These are phyloP conservation scores for Sporothrix phasma DNA, from an alignment of 2,329 filamentous ascomycete genomes.

Conservation along the genomic window DNA sequence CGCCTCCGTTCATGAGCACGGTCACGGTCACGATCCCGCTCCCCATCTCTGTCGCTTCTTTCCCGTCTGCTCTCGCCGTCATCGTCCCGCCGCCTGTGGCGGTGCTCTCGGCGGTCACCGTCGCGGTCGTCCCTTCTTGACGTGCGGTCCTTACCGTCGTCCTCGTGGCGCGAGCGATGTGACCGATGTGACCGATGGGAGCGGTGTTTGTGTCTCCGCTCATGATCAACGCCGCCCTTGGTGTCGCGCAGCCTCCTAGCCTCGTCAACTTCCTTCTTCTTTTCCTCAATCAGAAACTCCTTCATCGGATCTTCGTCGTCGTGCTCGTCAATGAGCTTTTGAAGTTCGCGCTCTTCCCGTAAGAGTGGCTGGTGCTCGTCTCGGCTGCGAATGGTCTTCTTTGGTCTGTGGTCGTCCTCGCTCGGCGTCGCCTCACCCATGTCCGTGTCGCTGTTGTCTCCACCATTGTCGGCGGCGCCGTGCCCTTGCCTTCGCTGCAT, in stretches of 20 bases:
- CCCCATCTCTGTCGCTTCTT: slow-evolving; percentile 16
- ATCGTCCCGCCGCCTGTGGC: slow-evolving; percentile 21
- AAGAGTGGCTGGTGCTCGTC: slow-evolving; percentile 46
- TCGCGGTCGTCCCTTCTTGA: slow-evolving; percentile 17
- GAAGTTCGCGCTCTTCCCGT: slow-evolving; percentile 73
- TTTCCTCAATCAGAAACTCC: slow-evolving; percentile 76
- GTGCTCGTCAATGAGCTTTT: slow-evolving; percentile 63
- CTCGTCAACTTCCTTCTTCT: slow-evolving; percentile 75
- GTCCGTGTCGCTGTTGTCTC: slow-evolving; percentile 32
- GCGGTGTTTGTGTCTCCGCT: slow-evolving; percentile 36
- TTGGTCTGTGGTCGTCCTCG: slow-evolving; percentile 22
- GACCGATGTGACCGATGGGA: slow-evolving; percentile 34
- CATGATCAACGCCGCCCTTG: slow-evolving; percentile 30
- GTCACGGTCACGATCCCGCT: slow-evolving; percentile 19
- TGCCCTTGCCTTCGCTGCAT: slow-evolving; percentile 41
- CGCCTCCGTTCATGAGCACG: slow-evolving; percentile 17
- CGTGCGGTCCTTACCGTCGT: slow-evolving; percentile 19
- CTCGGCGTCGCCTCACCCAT: slow-evolving; percentile 34
- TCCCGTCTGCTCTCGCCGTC: neutral
- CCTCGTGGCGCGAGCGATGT: slow-evolving; percentile 29
- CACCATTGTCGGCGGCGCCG: slow-evolving; percentile 27
- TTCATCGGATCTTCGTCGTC: slow-evolving; percentile 99
- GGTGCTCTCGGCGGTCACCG: slow-evolving; percentile 23
- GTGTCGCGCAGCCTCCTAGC: slow-evolving; percentile 50
- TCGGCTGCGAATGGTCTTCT: neutral